Percentiles rank a stretch among this genome's conserved stretches.
Evolutionary conservation across 1,284 basidiomycete genomes (phyloP).

Genomic region (Cryptococcus sp.): DNA sequence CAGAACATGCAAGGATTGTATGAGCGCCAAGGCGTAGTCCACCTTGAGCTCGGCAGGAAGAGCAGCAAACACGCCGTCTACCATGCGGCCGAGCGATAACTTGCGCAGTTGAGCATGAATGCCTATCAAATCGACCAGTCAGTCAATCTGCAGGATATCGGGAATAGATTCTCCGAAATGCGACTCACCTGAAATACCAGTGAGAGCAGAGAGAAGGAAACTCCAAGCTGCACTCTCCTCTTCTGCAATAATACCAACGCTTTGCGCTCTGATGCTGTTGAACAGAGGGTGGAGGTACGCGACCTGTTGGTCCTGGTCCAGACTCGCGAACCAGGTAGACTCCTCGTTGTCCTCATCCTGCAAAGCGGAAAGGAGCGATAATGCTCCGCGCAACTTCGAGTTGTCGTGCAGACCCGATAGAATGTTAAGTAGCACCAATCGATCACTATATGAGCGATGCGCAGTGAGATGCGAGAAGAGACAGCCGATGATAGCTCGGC

Average conservation of each 20-base stretch:
- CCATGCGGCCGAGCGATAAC: slow-evolving; percentile 33
- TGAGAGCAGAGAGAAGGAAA: slow-evolving; percentile 23
- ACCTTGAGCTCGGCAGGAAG: slow-evolving; percentile 30
- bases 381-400: slow-evolving; percentile 63
- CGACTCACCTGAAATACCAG: slow-evolving; percentile 4
- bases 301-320: slow-evolving; percentile 11
- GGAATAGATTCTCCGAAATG: too few relatives aligned
- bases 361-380: slow-evolving; percentile 61
- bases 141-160: background rate
- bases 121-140: slow-evolving; percentile 1
- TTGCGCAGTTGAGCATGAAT: slow-evolving; percentile 17
- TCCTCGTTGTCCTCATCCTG: slow-evolving; percentile 25
- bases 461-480: slow-evolving; percentile 77
- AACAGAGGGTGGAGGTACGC: slow-evolving; percentile 34
- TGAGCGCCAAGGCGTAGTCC: slow-evolving; percentile 31
- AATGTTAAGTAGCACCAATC: slow-evolving; percentile 63
- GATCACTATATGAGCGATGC: slow-evolving; percentile 60
- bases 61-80: slow-evolving; percentile 36
- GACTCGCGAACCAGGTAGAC: slow-evolving; percentile 24
- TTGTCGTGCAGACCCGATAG: slow-evolving; percentile 65
- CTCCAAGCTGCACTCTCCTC: slow-evolving; percentile 26
- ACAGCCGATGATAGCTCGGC: slow-evolving; percentile 73
- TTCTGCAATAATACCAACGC: slow-evolving; percentile 25
- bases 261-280: slow-evolving; percentile 21
- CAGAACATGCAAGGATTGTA: slow-evolving; percentile 36